Evolutionary conservation across 805 yeast genomes (phyloP).

Genomic region (Candida sithepensis): DNA sequence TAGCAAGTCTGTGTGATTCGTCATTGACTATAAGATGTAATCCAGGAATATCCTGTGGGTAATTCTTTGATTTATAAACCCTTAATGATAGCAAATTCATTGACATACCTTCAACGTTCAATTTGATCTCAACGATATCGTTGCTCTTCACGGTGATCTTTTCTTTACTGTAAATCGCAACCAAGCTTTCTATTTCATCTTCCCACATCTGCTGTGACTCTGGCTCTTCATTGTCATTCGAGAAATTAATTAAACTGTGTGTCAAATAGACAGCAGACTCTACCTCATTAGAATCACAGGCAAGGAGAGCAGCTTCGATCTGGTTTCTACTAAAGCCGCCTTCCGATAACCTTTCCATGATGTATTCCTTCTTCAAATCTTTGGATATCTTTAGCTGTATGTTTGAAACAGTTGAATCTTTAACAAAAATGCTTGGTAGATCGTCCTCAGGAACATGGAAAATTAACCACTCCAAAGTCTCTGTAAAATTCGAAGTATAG

Average conservation of each 20-base stretch:
- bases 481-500: conserved; percentile 48
- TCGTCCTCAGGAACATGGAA: conserved; percentile 95
- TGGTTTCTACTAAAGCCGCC: conserved; percentile 73
- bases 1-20: conserved; percentile 53
- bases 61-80: conserved; percentile 45
- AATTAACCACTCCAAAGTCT: conserved; percentile 70
- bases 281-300: conserved; percentile 41
- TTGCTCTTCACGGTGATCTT: conserved; percentile 30
- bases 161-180: conserved; percentile 53
- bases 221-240: conserved; percentile 10
- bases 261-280: conserved; percentile 50
- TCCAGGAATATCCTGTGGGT: conserved; percentile 73
- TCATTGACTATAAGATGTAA: conserved; percentile 47
- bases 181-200: conserved; percentile 69
- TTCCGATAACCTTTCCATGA: conserved; percentile 52
- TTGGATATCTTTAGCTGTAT: conserved; percentile 53
- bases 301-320: conserved; percentile 45
- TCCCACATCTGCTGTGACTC: conserved; percentile 50
- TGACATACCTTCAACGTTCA: conserved; percentile 31
- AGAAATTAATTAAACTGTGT: conserved; percentile 29
- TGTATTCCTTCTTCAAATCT: conserved; percentile 52
- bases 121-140: conserved; percentile 31
- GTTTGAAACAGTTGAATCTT: conserved; percentile 53
- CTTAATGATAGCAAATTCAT: conserved; percentile 29
- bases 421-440: conserved; percentile 63